These are phyloP conservation scores for Coemansia sp. DNA, from an alignment of 192 early-diverging fungal species.

Conservation along the genomic window DNA sequence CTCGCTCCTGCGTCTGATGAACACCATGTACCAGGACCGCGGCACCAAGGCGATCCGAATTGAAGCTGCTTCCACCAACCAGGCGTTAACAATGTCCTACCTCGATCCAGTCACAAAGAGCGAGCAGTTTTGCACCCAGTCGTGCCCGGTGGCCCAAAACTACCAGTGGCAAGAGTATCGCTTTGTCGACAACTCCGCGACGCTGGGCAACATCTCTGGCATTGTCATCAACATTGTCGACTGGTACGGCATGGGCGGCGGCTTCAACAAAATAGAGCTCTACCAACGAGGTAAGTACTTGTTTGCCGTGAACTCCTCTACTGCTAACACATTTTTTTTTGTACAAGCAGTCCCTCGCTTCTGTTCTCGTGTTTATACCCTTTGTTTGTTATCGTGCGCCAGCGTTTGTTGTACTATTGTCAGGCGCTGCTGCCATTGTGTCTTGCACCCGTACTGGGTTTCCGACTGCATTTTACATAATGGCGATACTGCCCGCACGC, in stretches of 20 bases:
- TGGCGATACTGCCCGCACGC: not conserved
- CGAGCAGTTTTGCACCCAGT: slow-evolving; percentile 38
- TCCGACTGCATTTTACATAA: slow-evolving; percentile 9
- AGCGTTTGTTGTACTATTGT: slow-evolving; percentile 10
- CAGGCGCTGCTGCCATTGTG: slow-evolving; percentile 6
- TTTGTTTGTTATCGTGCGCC: not conserved
- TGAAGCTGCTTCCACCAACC: slow-evolving; percentile 59
- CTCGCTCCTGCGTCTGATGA: slow-evolving; percentile 66
- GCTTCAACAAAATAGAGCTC: slow-evolving; percentile 53
- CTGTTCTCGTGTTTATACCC: not conserved
- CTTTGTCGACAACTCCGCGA: slow-evolving; percentile 50
- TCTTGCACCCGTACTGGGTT: slow-evolving; percentile 4
- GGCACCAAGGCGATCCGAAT: slow-evolving; percentile 71
- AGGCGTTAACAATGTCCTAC: slow-evolving; percentile 63
- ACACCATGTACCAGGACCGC: slow-evolving; percentile 58
- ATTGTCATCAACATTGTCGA: slow-evolving; percentile 62
- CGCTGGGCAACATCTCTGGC: slow-evolving; percentile 51
- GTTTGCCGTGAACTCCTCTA: not conserved
- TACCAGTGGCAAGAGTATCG: slow-evolving; percentile 54
- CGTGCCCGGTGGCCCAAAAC: slow-evolving; percentile 45
- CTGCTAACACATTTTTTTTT: slow-evolving; percentile 3
- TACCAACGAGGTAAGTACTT: slow-evolving; percentile 51
- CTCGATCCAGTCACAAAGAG: slow-evolving; percentile 58
- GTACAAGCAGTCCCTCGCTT: not conserved
- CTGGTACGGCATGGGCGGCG: slow-evolving; percentile 59